Percentiles rank a stretch among this genome's conserved stretches.
Evolutionary conservation across 208 protist species (phyloP).

Genomic region (Acanthamoeba sp.): DNA sequence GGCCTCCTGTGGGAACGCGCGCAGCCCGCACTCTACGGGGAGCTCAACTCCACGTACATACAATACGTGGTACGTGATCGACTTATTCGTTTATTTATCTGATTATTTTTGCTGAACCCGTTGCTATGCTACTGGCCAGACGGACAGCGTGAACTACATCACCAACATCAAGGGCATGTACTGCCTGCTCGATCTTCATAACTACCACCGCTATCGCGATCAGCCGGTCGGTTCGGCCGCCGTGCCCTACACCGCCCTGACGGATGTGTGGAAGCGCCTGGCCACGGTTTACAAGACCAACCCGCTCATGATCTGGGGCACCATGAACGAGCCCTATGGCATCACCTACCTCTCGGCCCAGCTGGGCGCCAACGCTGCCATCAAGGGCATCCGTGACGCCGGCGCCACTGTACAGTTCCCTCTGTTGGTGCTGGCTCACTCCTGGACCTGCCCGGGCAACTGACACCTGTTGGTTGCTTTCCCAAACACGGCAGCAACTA

Average conservation of each 20-base stretch:
- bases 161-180: slow-evolving; percentile 53
- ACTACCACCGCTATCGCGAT: slow-evolving; percentile 1
- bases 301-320: neutral
- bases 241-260: slow-evolving; percentile 10
- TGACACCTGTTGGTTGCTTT: too few species aligned
- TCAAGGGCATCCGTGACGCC: neutral
- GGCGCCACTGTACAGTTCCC: slow-evolving; percentile 10
- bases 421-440: too few species aligned
- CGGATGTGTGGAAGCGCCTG: slow-evolving; percentile 12
- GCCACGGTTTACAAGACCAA: neutral
- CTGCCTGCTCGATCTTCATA: slow-evolving; percentile 25
- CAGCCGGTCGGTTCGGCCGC: neutral
- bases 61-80: neutral
- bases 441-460: too few species aligned
- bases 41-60: neutral
- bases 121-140: too few species aligned
- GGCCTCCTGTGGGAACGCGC: neutral
- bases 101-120: too few species aligned
- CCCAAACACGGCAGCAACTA: neutral
- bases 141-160: neutral
- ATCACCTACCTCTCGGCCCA: neutral
- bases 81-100: neutral
- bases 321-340: slow-evolving; percentile 2
- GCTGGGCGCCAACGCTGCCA: neutral
- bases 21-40: neutral